Evolutionary conservation across 2,329 filamentous ascomycete species (phyloP).

Genomic region (Fusarium sp.): DNA sequence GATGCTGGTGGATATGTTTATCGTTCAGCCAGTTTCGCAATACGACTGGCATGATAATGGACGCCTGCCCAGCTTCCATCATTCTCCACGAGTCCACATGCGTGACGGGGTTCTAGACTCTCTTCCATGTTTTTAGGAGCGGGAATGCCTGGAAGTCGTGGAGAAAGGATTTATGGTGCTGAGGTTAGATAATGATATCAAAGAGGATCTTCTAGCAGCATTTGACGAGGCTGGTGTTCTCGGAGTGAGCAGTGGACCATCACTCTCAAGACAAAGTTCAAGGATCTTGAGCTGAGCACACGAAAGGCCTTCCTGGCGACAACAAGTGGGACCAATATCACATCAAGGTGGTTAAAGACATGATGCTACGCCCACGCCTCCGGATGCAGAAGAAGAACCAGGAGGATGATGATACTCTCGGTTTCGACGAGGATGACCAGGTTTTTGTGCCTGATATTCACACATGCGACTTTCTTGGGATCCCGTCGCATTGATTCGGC

Average conservation of each 20-base stretch:
- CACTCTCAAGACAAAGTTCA: too few species aligned
- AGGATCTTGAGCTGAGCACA: too few species aligned
- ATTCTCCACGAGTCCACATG: background rate
- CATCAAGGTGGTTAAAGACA: too few species aligned
- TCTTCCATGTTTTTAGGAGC: background rate
- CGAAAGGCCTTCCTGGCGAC: too few species aligned
- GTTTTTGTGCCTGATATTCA: too few species aligned
- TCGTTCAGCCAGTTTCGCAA: background rate
- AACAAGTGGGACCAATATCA: too few species aligned
- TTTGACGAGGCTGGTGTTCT: background rate
- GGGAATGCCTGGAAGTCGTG: background rate
- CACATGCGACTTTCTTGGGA: too few species aligned
- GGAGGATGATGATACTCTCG: too few species aligned
- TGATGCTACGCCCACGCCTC: too few species aligned
- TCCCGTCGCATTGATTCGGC: too few species aligned
- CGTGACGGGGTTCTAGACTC: background rate
- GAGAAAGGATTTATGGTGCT: background rate
- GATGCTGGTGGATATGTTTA: background rate
- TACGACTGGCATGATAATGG: background rate
- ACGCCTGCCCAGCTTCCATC: conserved; percentile 2
- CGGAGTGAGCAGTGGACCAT: background rate
- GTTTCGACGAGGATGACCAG: too few species aligned
- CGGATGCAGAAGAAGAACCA: too few species aligned
- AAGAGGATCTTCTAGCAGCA: background rate
- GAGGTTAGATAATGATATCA: background rate